Base-by-base conservation (phyloP, 257 asterid species). In the Solanum bulbocastanum region DNA sequence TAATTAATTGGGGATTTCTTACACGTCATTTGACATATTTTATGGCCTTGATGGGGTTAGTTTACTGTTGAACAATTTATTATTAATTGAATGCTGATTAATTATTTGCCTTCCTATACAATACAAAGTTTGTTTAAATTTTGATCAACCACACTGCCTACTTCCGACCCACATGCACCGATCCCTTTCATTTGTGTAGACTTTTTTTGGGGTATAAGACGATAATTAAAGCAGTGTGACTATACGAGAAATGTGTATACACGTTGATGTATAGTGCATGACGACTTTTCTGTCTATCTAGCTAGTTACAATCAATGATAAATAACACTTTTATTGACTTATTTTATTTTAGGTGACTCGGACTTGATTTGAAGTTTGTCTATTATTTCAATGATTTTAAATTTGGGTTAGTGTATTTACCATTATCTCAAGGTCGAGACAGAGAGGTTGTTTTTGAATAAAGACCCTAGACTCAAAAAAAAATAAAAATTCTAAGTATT, bases 81-180 rank as follows among this genome's bases (percentile, higher is more conserved):
- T 76, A 22, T 11, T 36, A 20, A 37, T 71, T 85, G 79, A 66
- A 12, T 84, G n/a, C 14, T 83, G 23, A 22, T 35, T 40, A 12
- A 30, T 13, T 30, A 60, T n/a, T 83, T 35, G 60, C 75, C n/a
- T 82, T 58, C 20, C 5, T 5, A 37, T 8, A 22, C 20, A 85
- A 66, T 66, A 66, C 33, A 12, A 25, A 72, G 87, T 87, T 89
- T 69, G 94, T 89, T 90, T 87, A 87, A 66, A 86, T 87, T 90
- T 89, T 90, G 95, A 92, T 91, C 91, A 94, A 92, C 95, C 73
- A 89, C 88, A 89, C 85, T 86, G 90, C 93, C 95, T 86, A 90
- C 85, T 8, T 44, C 27, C 0, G 66, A 16, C 16, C 66, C 39
- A 42, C 85, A 73, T 69, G 75, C 39, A 40, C 25, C 69, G 30